Evolutionary conservation across 768 basidiomycete species (phyloP).

Genomic region (Neoboletus brunneissimus): DNA sequence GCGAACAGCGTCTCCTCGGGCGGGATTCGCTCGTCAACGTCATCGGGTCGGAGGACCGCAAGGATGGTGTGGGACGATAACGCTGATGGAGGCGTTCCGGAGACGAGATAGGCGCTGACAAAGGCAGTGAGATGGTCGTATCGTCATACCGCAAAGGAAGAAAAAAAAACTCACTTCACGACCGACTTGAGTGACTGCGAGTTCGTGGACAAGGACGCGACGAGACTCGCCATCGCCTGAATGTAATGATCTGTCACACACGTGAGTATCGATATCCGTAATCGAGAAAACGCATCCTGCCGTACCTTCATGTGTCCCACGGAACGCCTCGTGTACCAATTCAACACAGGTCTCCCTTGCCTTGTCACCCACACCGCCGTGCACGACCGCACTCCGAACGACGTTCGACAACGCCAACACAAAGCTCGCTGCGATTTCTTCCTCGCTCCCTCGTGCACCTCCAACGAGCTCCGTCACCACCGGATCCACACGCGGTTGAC

Average conservation of each 20-base stretch:
- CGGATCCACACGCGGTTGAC: slow-evolving; percentile 88
- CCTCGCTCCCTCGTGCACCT: slow-evolving; percentile 60
- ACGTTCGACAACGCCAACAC: slow-evolving; percentile 77
- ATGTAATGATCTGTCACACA: slow-evolving; percentile 61
- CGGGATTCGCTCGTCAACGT: slow-evolving; percentile 23
- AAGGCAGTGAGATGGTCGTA: background rate
- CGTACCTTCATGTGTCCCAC: slow-evolving; percentile 64
- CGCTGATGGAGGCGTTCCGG: slow-evolving; percentile 65
- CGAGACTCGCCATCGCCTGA: slow-evolving; percentile 59
- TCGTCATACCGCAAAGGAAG: background rate
- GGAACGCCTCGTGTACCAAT: slow-evolving; percentile 78
- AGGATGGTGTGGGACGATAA: slow-evolving; percentile 61
- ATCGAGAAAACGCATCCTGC: fast-evolving
- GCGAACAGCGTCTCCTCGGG: slow-evolving; percentile 52
- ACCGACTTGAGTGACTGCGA: slow-evolving; percentile 63
- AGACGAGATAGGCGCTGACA: slow-evolving; percentile 56
- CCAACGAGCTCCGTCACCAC: slow-evolving; percentile 86
- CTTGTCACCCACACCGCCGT: slow-evolving; percentile 73
- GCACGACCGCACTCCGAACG: slow-evolving; percentile 52
- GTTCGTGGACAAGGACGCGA: slow-evolving; percentile 60
- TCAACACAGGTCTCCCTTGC: too few relatives aligned
- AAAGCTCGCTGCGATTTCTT: slow-evolving; percentile 70
- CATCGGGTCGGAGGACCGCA: slow-evolving; percentile 50
- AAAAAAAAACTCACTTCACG: slow-evolving; percentile 54
- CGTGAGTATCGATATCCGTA: background rate